Base-by-base conservation (phyloP, 2,329 filamentous ascomycete genomes). In the Cladophialophora yegresii region DNA sequence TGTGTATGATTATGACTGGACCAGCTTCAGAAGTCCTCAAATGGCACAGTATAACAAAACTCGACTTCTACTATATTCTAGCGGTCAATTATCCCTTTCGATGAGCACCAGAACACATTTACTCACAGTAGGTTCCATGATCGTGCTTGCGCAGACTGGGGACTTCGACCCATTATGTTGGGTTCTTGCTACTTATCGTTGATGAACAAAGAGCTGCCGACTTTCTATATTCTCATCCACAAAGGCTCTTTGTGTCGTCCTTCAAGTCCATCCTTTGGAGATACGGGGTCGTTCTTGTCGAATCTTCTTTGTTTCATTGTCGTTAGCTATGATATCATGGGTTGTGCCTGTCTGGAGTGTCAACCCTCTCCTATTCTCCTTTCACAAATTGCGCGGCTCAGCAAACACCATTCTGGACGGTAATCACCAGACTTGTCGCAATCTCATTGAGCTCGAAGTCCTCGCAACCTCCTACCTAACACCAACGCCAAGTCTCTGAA, bases 1-100 rank as follows among this genome's bases (percentile, higher is more conserved):
- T 67, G 62, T 67, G 65, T 67, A 64, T 40, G 56, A 64, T 49
- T 58, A 23, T 56, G 65, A 45, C 62, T 51, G 58, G 61, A 3
- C 57, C 58, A n/a, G n/a, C n/a, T n/a, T n/a, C n/a, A n/a, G n/a
- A n/a, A n/a, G 47, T 26, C n/a, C 16, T 43, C 36, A 43, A 43
- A 50, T 26, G 13, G 47, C 47, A 50, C 20, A 13, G 12, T 50
- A 23, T 16, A 50, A 26, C 47, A 50, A 50, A 16, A 43, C 16
- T 43, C 36, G n/a, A n/a, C 36, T 20, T 43, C 36, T 16, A 43
- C 36, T 43, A 4, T 6, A 16, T 43, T 43, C 36, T 16, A 7
- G n/a, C 36, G 5, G 36, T 43, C 36, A 43, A 43, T 16, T n/a
- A 43, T 8, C 16, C 16, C 36, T 6, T 16, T 16, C 16, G 33